A percentile compares a stretch with the other conserved stretches of the same genome.
Evolutionary conservation across 2,329 filamentous ascomycete species (phyloP).

Genomic region (Pyricularia pennisetigena): DNA sequence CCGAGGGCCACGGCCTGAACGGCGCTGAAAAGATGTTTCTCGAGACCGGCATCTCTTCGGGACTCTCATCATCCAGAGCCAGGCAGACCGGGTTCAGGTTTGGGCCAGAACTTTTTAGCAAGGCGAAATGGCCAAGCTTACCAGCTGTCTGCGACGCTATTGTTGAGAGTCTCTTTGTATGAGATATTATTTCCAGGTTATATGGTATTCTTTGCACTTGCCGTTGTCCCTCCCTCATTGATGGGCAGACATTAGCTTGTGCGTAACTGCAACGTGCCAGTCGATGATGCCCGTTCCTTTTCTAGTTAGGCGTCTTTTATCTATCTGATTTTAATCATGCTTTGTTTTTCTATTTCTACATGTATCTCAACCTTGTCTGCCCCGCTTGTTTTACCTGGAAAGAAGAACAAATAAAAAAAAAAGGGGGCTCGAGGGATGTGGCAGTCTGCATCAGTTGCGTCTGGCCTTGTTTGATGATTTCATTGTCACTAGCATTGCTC

Average conservation of each 20-base stretch:
- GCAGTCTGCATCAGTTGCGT: not conserved
- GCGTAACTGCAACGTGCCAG: not conserved
- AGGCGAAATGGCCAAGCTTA: slow-evolving; percentile 23
- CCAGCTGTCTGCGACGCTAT: slow-evolving; percentile 35
- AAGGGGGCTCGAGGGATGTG: not conserved
- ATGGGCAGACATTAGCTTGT: not conserved
- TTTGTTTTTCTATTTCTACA: not conserved
- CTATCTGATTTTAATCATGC: not conserved
- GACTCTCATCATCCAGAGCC: slow-evolving; percentile 3
- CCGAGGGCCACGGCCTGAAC: slow-evolving; percentile 49
- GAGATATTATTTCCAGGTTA: slow-evolving; percentile 1
- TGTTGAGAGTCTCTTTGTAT: slow-evolving; percentile 33
- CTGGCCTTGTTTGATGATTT: not conserved
- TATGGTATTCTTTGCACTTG: slow-evolving; percentile 4
- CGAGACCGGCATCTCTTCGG: slow-evolving; percentile 37
- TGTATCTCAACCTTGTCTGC: not conserved
- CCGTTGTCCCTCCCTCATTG: slow-evolving; percentile 1
- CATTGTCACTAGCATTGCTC: not conserved
- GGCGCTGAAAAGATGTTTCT: slow-evolving; percentile 46
- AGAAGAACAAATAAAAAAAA: not conserved
- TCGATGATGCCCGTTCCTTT: not conserved
- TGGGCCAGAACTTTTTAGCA: slow-evolving; percentile 15
- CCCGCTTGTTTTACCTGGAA: not conserved
- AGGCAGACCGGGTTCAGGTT: slow-evolving; percentile 8
- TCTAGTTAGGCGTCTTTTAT: not conserved